phyloP scores from a whole-genome alignment of 441 rosid genomes.

The Arabidopsis lyrata region DNA sequence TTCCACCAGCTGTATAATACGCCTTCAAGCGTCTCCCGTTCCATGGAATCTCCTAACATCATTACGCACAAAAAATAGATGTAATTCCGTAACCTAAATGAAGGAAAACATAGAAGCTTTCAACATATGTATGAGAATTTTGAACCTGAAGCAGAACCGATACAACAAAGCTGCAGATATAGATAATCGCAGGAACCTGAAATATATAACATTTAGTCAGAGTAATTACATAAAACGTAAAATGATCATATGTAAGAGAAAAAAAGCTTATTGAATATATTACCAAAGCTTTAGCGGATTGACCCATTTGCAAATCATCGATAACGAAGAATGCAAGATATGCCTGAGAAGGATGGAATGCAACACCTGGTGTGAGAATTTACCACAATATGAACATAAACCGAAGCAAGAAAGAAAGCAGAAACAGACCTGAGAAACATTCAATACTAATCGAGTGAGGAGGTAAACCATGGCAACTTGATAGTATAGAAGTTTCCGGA shows the following conservation, averaged over 20 bases:
- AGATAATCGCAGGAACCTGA: constrained; percentile 94
- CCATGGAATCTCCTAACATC: constrained; percentile 82
- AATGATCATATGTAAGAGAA: constrained; percentile 14
- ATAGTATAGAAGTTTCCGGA: constrained; percentile 81
- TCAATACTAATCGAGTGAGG: constrained; percentile 85
- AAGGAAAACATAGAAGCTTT: constrained; percentile 11
- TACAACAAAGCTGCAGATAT: constrained; percentile 81
- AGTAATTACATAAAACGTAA: neutral
- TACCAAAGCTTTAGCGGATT: constrained; percentile 97
- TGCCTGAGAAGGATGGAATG: constrained; percentile 59
- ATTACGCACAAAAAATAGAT: neutral
- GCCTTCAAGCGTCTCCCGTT: constrained; percentile 79
- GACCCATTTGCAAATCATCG: constrained; percentile 81
- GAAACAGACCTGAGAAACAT: constrained; percentile 85
- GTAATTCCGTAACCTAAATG: neutral
- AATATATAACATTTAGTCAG: constrained; percentile 26
- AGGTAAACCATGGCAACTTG: constrained; percentile 92
- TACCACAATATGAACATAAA: neutral
- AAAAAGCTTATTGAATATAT: neutral
- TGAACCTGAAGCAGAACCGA: constrained; percentile 85
- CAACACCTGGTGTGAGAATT: constrained; percentile 18
- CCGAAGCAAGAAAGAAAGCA: constrained; percentile 7
- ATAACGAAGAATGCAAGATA: constrained; percentile 95
- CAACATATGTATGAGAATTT: constrained; percentile 8
- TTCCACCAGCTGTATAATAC: constrained; percentile 87